Percentiles rank a stretch among this genome's conserved stretches.
These are phyloP conservation scores for Suillus ampliporus DNA, from an alignment of 768 basidiomycete species.

Conservation along the genomic window DNA sequence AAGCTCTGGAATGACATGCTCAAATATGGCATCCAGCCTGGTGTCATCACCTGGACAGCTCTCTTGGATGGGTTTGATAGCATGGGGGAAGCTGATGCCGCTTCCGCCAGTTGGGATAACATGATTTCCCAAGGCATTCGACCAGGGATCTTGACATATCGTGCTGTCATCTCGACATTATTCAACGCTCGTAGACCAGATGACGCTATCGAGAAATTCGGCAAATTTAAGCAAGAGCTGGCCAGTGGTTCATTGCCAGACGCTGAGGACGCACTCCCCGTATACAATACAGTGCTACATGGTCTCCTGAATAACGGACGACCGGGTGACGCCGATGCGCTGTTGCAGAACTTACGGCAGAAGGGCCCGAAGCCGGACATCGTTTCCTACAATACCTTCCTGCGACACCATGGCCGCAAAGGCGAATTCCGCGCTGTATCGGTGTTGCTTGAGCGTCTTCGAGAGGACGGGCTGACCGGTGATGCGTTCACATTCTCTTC, in stretches of 20 bases:
- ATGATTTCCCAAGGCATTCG: conserved; percentile 62
- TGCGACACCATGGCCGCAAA: conserved; percentile 67
- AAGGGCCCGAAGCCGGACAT: conserved; percentile 70
- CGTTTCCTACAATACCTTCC: conserved; percentile 80
- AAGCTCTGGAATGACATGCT: conserved; percentile 73
- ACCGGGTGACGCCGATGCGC: conserved; percentile 43
- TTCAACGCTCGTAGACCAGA: conserved; percentile 56
- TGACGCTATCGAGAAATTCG: conserved; percentile 58
- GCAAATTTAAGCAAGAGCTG: conserved; percentile 48
- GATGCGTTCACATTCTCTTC: conserved; percentile 90
- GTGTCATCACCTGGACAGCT: conserved; percentile 69
- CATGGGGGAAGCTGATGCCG: conserved; percentile 54
- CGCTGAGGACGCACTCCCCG: conserved; percentile 41
- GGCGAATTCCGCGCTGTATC: conserved; percentile 69
- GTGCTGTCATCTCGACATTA: conserved; percentile 68
- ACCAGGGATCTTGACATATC: conserved; percentile 69
- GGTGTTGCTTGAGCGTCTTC: conserved; percentile 61
- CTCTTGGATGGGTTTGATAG: conserved; percentile 68
- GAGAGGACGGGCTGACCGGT: conserved; percentile 57
- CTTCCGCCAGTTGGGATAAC: conserved; percentile 63
- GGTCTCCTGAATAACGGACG: conserved; percentile 59
- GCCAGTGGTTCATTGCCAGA: conserved; percentile 26
- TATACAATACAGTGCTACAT: conserved; percentile 80
- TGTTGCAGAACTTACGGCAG: conserved; percentile 52
- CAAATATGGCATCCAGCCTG: conserved; percentile 53